phyloP scores from a whole-genome alignment of 192 early-diverging fungal genomes.

The Phycomyces nitens region DNA sequence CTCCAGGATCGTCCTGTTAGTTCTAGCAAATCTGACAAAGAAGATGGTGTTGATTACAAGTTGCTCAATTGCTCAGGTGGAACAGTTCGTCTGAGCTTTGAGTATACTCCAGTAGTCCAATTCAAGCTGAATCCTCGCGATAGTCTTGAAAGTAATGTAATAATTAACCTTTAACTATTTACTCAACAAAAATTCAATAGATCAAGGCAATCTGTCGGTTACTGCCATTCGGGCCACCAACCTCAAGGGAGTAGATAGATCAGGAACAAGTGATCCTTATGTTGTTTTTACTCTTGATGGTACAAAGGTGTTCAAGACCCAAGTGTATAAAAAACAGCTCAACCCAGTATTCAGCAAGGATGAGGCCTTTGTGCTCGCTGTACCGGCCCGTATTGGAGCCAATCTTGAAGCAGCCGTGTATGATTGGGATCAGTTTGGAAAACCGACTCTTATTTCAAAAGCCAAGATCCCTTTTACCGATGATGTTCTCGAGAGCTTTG shows the following conservation, averaged over 20 bases:
- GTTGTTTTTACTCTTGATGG: constrained; percentile 61
- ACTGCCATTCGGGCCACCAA: constrained; percentile 54
- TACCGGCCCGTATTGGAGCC: constrained; percentile 43
- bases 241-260: constrained; percentile 65
- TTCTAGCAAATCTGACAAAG: not conserved
- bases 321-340: constrained; percentile 67
- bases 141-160: constrained; percentile 47
- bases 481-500: constrained; percentile 25
- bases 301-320: constrained; percentile 64
- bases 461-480: constrained; percentile 46
- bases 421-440: constrained; percentile 77
- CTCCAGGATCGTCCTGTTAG: not conserved
- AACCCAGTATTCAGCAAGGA: constrained; percentile 71
- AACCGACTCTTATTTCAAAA: constrained; percentile 51
- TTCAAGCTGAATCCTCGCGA: constrained; percentile 45
- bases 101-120: constrained; percentile 40
- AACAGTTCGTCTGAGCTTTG: constrained; percentile 36
- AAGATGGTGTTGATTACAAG: constrained; percentile 2
- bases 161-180: not conserved
- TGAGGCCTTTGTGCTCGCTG: constrained; percentile 48
- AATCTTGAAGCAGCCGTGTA: constrained; percentile 60
- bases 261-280: constrained; percentile 72
- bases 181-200: constrained; percentile 14
- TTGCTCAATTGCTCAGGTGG: constrained; percentile 25
- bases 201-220: constrained; percentile 65